These are phyloP conservation scores for Dalbergia cultrata DNA, from an alignment of 306 rosid genomes.

Conservation along the genomic window DNA sequence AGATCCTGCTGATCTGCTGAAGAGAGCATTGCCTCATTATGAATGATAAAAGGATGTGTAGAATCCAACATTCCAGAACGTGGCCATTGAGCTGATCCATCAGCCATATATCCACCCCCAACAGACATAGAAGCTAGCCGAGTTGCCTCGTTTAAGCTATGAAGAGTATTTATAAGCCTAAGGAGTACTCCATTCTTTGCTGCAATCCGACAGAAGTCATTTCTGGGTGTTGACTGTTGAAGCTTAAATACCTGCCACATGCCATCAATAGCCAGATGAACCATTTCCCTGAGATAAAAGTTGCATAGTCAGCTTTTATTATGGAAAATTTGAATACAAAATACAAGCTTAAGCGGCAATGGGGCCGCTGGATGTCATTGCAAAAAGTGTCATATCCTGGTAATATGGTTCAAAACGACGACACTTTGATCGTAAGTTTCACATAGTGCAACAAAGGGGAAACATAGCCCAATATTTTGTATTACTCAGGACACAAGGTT, in stretches of 20 bases:
- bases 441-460: background rate
- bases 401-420: background rate
- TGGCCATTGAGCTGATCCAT: slow-evolving; percentile 78
- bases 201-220: slow-evolving; percentile 95
- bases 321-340: slow-evolving; percentile 36
- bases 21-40: slow-evolving; percentile 67
- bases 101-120: slow-evolving; percentile 81
- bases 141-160: slow-evolving; percentile 98
- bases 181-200: slow-evolving; percentile 93
- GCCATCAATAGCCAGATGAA: slow-evolving; percentile 99
- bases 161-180: slow-evolving; percentile 96
- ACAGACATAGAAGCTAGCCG: slow-evolving; percentile 83
- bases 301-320: slow-evolving; percentile 40
- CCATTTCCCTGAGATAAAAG: slow-evolving; percentile 89
- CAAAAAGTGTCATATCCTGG: background rate
- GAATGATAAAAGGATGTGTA: slow-evolving; percentile 67
- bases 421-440: background rate
- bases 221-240: slow-evolving; percentile 94
- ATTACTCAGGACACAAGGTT: background rate
- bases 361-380: background rate
- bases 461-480: background rate
- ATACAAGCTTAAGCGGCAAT: background rate
- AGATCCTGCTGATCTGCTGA: slow-evolving; percentile 72
- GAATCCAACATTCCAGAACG: slow-evolving; percentile 87
- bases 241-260: slow-evolving; percentile 99